phyloP scores from a whole-genome alignment of 352 stramenopile genomes.

The Phytophthora citricola region DNA sequence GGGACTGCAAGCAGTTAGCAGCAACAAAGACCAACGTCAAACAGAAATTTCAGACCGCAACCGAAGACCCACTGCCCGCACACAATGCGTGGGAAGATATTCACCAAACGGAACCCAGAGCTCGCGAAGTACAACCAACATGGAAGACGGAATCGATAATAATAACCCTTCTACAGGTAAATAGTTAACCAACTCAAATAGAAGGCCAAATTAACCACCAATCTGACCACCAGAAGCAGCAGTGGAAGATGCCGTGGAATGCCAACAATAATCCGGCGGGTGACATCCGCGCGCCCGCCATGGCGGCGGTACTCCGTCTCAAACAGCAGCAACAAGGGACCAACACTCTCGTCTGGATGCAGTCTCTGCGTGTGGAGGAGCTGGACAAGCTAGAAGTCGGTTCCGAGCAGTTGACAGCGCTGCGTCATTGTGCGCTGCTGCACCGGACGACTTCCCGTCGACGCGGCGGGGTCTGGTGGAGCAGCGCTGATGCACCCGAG shows the following conservation, averaged over 20 bases:
- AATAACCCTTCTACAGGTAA: too few species aligned
- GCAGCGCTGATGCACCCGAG: conserved; percentile 65
- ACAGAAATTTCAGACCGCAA: too few species aligned
- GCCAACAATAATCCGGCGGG: conserved; percentile 88
- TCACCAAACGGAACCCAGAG: too few species aligned
- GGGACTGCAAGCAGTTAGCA: too few species aligned
- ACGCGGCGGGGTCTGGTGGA: conserved; percentile 10
- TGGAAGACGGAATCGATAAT: too few species aligned
- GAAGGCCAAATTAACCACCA: too few species aligned
- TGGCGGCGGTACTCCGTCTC: conserved; percentile 58
- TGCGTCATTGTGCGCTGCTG: conserved; percentile 65
- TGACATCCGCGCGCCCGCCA: conserved; percentile 78
- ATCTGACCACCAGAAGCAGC: conserved; percentile 16
- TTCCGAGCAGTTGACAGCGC: conserved; percentile 20
- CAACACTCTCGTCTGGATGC: conserved; percentile 36
- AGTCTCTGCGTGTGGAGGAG: conserved; percentile 45
- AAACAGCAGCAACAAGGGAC: conserved; percentile 50
- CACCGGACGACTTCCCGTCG: conserved; percentile 63
- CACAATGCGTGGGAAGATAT: too few species aligned
- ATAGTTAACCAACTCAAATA: too few species aligned
- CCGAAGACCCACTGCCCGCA: too few species aligned
- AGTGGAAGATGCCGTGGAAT: conserved; percentile 72
- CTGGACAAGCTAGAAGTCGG: conserved; percentile 47
- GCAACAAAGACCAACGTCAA: too few species aligned
- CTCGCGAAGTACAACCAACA: too few species aligned